Evolutionary conservation across 805 yeast species (phyloP).

Genomic region (Saturnispora galanensis): DNA sequence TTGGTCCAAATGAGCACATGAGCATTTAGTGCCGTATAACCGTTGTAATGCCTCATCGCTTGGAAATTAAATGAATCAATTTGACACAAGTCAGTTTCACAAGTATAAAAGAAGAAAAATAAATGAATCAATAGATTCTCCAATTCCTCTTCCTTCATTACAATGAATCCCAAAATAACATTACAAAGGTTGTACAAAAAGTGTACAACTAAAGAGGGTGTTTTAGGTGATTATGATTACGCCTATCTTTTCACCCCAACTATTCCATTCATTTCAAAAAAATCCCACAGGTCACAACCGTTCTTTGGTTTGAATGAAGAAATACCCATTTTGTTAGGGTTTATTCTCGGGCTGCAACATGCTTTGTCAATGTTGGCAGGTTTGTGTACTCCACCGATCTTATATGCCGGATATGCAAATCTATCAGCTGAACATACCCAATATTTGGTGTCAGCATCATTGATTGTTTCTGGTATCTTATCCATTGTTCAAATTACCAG

Average conservation of each 20-base stretch:
- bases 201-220: constrained; percentile 63
- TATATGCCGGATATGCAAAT: constrained; percentile 57
- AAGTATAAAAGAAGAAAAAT: too few relatives aligned
- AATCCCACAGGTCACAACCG: constrained; percentile 44
- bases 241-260: constrained; percentile 70
- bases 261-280: constrained; percentile 51
- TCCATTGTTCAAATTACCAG: constrained; percentile 73
- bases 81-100: too few relatives aligned
- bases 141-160: too few relatives aligned
- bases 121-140: too few relatives aligned
- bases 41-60: too few relatives aligned
- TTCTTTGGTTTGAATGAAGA: constrained; percentile 74
- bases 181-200: constrained; percentile 12
- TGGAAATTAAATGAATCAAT: not conserved
- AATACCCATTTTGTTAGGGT: constrained; percentile 72
- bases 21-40: too few relatives aligned
- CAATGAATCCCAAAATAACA: constrained; percentile 1
- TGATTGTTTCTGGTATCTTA: constrained; percentile 62
- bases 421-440: constrained; percentile 41
- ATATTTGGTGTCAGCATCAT: constrained; percentile 60
- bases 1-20: not conserved
- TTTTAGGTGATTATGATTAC: constrained; percentile 84
- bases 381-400: constrained; percentile 71
- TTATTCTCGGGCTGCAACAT: constrained; percentile 79
- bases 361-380: constrained; percentile 89